Evolutionary conservation across 805 yeast genomes (phyloP), one percentile per base, ranked within the genome.

Genomic region (Candida sithepensis): DNA sequence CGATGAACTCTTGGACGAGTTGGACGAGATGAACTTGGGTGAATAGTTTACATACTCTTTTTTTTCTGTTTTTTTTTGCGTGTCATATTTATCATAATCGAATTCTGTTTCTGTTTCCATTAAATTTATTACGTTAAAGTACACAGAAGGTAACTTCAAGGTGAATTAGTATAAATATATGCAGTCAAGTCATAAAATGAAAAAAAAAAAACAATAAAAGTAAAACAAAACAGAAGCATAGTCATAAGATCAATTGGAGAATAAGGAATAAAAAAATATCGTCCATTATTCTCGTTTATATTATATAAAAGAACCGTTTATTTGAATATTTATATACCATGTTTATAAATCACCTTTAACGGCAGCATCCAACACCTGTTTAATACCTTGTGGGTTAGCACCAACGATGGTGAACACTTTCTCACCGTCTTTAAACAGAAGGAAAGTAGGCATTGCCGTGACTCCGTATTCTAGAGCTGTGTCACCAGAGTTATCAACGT

Each of bases 1-100:
- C 48, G 96, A 91, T 62, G 98, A 94, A 70, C 76, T 94, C 58
- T 75, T 94, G 69, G 98, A 94, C 59, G 99, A 94, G 65, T 75
- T 94, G 60, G 97, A 90, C 58, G 97, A 87, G 49, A 85, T 91
- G 96, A 88, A 88, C 24, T 74, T 91, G 65, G 90, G 84, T 37
- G 88, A 79, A 54, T 61, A 59, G 28, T 24, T 2, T 33, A 30
- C 20, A 39, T 7, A 8, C 19, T 32, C 37, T 33, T 36, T 32
- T 21, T 38, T 32, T 32, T 32, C n/a, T 32, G 16, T n/a, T n/a
- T n/a, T n/a, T n/a, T n/a, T n/a, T n/a, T n/a, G 28, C 28, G 6
- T 10, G 10, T 24, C 28, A 10, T 24, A 24, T 24, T 24, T 24
- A 24, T 24, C 10, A 7, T 24, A 24, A 24, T 24, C 10, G 9